Evolutionary conservation across 495 filamentous ascomycete genomes (phyloP).

Genomic region (Letharia columbiana): DNA sequence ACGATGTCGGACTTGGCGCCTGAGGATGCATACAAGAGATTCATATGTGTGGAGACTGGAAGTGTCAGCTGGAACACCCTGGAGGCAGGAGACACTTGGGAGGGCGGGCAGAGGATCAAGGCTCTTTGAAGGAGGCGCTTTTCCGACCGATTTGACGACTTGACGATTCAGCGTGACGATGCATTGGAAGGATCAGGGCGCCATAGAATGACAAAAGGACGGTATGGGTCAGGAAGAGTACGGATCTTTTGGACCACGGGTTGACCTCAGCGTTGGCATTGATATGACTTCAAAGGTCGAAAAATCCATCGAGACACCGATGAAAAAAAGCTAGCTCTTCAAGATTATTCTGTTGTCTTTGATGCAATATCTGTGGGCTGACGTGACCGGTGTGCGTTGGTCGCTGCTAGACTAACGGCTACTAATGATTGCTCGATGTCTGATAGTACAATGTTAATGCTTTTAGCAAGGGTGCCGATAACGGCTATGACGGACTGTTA

Average conservation of each 20-base stretch:
- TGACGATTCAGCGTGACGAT: constrained; percentile 14
- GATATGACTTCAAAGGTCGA: background rate
- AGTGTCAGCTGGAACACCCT: constrained; percentile 76
- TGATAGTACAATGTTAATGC: background rate
- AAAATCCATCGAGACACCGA: background rate
- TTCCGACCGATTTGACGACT: constrained; percentile 3
- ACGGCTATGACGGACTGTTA: background rate
- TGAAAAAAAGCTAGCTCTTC: background rate
- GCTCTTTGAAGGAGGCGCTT: constrained; percentile 14
- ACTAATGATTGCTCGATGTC: background rate
- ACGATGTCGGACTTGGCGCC: constrained; percentile 83
- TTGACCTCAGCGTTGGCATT: background rate
- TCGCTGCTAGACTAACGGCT: background rate
- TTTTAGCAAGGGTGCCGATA: background rate
- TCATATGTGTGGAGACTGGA: constrained; percentile 92
- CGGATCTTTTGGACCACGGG: background rate
- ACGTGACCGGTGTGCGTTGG: background rate
- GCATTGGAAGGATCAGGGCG: constrained; percentile 5
- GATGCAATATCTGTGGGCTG: background rate
- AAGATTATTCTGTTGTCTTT: background rate
- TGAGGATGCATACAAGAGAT: constrained; percentile 78
- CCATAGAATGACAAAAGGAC: constrained; percentile 4
- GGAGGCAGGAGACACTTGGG: constrained; percentile 80
- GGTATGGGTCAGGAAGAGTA: background rate
- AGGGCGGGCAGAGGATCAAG: constrained; percentile 73